Base-by-base conservation (phyloP, 2,329 filamentous ascomycete species). In the Penicillium sp. region DNA sequence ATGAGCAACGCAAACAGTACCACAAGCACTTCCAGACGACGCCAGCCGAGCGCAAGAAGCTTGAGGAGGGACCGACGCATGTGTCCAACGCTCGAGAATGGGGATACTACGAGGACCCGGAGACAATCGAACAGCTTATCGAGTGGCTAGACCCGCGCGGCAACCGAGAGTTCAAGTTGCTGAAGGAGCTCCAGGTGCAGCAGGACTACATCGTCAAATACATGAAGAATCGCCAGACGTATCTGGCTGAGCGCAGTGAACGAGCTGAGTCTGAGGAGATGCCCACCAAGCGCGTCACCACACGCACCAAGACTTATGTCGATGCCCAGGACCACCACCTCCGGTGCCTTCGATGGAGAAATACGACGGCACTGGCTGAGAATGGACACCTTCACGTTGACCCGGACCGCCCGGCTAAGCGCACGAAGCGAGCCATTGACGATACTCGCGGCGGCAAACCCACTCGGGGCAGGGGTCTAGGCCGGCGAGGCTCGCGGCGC, bases 61-160 rank as follows among this genome's bases (percentile, higher is more conserved):
- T 77, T 42, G 93, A 98, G 63, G 93, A 98, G 69, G 90, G 89
- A 4, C 65, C 76, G 0, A 94, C 88, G 0, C 85, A 83, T 54
- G 79, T 97, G 2, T 81, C 78, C 43, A 83, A 77, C 36, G 87
- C 91, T 2, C 70, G 72, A 9, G 85, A 97, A 64, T 98, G 93
- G 90, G 93, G 86, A 8, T 98, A 87, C 68, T 89, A 88, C 55
- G 86, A 91, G 25, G 85, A 93, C 8, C 81, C 87, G 0, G 80
- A 84, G 33, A 78, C 86, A 25, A 69, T 98, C 4, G 86, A 93
- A 46, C 78, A 78, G 36, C 76, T 98, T 13, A 80, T 97, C 47
- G 78, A 78, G 36, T 98, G 93, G 90, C 77, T 98, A 4, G 91
- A 98, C 58, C 78, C 83, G 9, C 84, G 87, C 11, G 93, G 93